Evolutionary conservation across 345 rosid species (phyloP), one percentile per base, ranked within the genome.

Genomic region (Pseudoturritis turrita): DNA sequence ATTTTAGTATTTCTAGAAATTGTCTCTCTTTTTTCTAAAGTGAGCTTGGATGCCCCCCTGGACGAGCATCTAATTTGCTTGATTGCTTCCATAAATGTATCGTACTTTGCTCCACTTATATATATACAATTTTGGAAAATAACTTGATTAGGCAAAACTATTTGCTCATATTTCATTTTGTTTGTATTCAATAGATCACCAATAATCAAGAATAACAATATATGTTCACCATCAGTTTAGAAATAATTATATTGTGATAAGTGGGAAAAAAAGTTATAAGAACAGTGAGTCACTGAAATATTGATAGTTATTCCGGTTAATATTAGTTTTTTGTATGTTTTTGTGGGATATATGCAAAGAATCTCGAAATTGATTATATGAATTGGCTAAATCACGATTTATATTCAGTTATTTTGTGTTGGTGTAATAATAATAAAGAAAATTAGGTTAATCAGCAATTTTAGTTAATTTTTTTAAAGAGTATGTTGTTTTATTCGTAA

Each of bases 21-120:
- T 35, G 51, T 65, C n/a, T 44, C 71, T 25, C 71, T 15, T 55
- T 46, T 57, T 63, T 54, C 3, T 54, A 63, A 63, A 62, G 64
- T 33, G 31, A 6, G 5, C 23, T 40, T 10, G 3, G 55, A 53
- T 35, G 26, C 56, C 39, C 46, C 46, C 68, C 63, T 15, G 62
- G 19, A 40, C 6, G 10, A 62, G 76, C 76, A 72, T 72, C 63
- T 31, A 52, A 62, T 33, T 33, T 50, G 21, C 45, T 19, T 25
- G 59, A 49, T 58, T 59, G 6, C 43, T 60, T 71, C 39, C 50
- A 49, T 17, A 70, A 59, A 18, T 39, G 29, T 59, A 49, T 12
- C 21, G 5, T 47, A 58, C 49, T 46, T 47, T 69, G 26, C 17
- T 25, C 36, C 26, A 62, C 25, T 18, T n/a, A 28, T n/a, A 15